Base-by-base conservation (phyloP, 441 rosid species). In the Bocquillonia castaneifolia region DNA sequence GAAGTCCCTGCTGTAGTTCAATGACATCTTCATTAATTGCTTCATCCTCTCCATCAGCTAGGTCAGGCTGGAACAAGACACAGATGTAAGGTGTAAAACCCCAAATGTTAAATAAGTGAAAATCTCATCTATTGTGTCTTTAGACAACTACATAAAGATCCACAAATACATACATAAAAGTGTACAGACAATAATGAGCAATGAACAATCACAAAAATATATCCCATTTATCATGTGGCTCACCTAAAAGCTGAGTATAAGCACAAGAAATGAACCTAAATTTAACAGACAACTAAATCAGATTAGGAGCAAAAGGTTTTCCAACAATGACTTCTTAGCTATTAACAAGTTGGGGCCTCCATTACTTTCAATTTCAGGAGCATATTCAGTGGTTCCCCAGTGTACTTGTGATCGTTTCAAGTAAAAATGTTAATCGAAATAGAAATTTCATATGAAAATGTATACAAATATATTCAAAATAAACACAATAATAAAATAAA, bases 21-120 rank as follows among this genome's bases (percentile, higher is more conserved):
- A 65, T 71, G 40, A 84, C 78, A 25, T 84, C 84, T 67, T 79
- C 73, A 74, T 52, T 60, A 57, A 86, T 71, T 31, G 76, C 68
- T 65, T 81, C 88, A 67, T 76, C 86, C 71, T 86, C 90, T 62
- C 84, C 82, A 77, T 86, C 85, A 50, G 83, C 80, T 54, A 86
- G 81, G 79, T 81, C 88, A 79, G 90, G 90, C 90, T 86, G 79
- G 72, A 48, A 74, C 51, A 65, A 45, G n/a, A 65, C 55, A 76
- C 15, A 74, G 59, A 62, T 23, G 48, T 9, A 45, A 25, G 18
- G 39, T 1, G 54, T 42, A 32, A 50, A 13, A 44, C 20, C n/a
- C 9, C 55, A 50, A 37, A 65, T 57, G 37, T 31, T 23, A 29
- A 44, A 31, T 57, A 47, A 31, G 52, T 17, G 12, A 13, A 37